A percentile compares a stretch with the other conserved stretches of the same genome.
These are phyloP conservation scores for Thielaviopsis euricoi DNA, from an alignment of 2,329 filamentous ascomycete species.

Conservation along the genomic window DNA sequence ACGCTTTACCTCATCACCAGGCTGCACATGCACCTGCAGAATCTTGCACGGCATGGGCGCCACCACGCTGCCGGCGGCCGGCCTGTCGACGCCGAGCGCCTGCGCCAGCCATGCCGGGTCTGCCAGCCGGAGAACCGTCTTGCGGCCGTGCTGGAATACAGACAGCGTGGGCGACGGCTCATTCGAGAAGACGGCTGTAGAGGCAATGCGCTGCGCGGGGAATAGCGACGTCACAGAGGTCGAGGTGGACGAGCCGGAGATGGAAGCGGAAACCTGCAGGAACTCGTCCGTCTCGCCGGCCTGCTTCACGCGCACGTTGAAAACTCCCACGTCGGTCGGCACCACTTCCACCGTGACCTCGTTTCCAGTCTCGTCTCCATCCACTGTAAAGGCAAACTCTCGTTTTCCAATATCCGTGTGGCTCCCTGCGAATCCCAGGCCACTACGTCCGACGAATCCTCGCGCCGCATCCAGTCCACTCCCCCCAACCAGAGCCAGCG, in stretches of 20 bases:
- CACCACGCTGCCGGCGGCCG: constrained; percentile 63
- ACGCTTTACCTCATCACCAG: constrained; percentile 69
- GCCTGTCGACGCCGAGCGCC: constrained; percentile 59
- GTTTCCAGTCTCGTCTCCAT: not conserved
- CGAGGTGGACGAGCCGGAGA: constrained; percentile 14
- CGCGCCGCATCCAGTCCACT: not conserved
- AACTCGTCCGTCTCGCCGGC: not conserved
- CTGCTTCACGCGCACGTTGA: not conserved
- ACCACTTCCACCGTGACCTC: not conserved
- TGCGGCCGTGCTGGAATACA: constrained; percentile 55
- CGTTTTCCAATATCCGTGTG: not conserved
- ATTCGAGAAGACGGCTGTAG: constrained; percentile 50
- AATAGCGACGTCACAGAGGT: constrained; percentile 53
- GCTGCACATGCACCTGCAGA: constrained; percentile 69
- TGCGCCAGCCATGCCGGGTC: constrained; percentile 71
- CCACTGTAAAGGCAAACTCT: not conserved
- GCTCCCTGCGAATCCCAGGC: not conserved
- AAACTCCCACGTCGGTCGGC: not conserved
- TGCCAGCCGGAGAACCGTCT: constrained; percentile 40
- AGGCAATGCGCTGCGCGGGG: constrained; percentile 60
- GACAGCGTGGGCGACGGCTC: constrained; percentile 34
- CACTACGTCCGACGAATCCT: not conserved
- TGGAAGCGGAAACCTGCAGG: not conserved
- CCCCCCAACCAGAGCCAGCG: constrained; percentile 32
- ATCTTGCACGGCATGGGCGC: constrained; percentile 98